Percentiles rank a stretch among this genome's conserved stretches.
These are phyloP conservation scores for Inosperma sp. DNA, from an alignment of 768 basidiomycete species.

Conservation along the genomic window DNA sequence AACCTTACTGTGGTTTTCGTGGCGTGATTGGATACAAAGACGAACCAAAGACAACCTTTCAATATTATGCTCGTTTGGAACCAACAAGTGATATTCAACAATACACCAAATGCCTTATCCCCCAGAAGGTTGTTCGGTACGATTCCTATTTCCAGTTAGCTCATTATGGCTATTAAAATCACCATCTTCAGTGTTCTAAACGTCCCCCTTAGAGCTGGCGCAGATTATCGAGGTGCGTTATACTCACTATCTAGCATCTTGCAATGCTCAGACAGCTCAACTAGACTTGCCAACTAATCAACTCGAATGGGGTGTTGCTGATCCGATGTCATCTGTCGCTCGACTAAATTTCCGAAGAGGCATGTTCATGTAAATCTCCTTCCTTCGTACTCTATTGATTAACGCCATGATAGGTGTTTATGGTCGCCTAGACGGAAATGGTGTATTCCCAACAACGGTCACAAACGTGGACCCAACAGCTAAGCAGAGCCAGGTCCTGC, in stretches of 20 bases:
- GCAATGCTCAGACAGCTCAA: neutral
- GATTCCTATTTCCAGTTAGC: neutral
- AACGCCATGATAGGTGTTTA: constrained; percentile 35
- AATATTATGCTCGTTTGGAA: constrained; percentile 42
- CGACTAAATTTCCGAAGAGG: constrained; percentile 49
- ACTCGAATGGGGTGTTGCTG: constrained; percentile 56
- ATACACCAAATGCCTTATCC: constrained; percentile 50
- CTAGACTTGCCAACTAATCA: constrained; percentile 42
- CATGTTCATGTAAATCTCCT: constrained; percentile 23
- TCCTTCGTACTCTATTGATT: neutral
- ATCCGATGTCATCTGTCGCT: constrained; percentile 57
- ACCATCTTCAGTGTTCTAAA: constrained; percentile 45
- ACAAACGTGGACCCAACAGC: constrained; percentile 77
- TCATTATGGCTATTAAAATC: neutral
- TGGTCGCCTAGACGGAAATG: constrained; percentile 52
- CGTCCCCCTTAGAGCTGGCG: constrained; percentile 51
- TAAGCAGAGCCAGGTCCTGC: constrained; percentile 66
- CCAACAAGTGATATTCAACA: constrained; percentile 58
- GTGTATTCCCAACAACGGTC: constrained; percentile 67
- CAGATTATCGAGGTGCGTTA: constrained; percentile 60
- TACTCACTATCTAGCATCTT: neutral
- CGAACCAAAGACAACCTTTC: constrained; percentile 39
- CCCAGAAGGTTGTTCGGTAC: constrained; percentile 38
- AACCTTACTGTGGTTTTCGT: constrained; percentile 34
- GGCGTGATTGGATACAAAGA: constrained; percentile 32